phyloP scores from a whole-genome alignment of 192 early-diverging fungal species.

The Umbelopsis ramanniana region DNA sequence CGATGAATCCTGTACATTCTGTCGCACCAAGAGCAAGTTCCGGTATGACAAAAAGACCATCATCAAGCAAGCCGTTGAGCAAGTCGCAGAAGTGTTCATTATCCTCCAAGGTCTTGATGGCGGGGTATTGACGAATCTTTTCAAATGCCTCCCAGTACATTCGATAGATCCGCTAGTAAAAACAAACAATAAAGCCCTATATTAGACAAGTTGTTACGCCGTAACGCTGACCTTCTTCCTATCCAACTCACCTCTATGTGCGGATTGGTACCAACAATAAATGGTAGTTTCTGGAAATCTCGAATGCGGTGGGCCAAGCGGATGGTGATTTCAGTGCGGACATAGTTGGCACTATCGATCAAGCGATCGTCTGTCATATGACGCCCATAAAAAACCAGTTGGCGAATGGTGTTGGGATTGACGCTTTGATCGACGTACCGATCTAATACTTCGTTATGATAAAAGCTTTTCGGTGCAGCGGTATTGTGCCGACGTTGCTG shows the following conservation, averaged over 20 bases:
- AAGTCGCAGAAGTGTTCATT: conserved; percentile 83
- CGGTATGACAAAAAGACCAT: conserved; percentile 89
- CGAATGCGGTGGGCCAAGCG: conserved; percentile 93
- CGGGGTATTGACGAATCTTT: conserved; percentile 67
- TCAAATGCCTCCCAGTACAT: conserved; percentile 96
- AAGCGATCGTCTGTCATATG: conserved; percentile 86
- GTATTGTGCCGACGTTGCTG: neutral
- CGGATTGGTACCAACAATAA: conserved; percentile 93
- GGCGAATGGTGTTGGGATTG: conserved; percentile 88
- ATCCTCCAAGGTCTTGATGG: conserved; percentile 80
- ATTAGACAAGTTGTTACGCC: neutral
- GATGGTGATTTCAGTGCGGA: conserved; percentile 86
- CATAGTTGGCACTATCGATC: conserved; percentile 89
- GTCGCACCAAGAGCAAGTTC: conserved; percentile 87
- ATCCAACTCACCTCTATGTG: conserved; percentile 65
- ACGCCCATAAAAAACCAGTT: conserved; percentile 91
- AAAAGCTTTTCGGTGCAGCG: conserved; percentile 59
- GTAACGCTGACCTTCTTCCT: neutral
- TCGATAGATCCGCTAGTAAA: conserved; percentile 53
- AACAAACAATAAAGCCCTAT: neutral
- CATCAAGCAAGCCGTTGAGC: conserved; percentile 70
- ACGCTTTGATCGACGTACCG: conserved; percentile 79
- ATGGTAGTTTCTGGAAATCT: conserved; percentile 92
- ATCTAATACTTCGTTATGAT: conserved; percentile 88
- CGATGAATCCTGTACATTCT: conserved; percentile 63